Evolutionary conservation across 805 yeast genomes (phyloP), one percentile per base, ranked within the genome.

Genomic region (Spathaspora girioi): DNA sequence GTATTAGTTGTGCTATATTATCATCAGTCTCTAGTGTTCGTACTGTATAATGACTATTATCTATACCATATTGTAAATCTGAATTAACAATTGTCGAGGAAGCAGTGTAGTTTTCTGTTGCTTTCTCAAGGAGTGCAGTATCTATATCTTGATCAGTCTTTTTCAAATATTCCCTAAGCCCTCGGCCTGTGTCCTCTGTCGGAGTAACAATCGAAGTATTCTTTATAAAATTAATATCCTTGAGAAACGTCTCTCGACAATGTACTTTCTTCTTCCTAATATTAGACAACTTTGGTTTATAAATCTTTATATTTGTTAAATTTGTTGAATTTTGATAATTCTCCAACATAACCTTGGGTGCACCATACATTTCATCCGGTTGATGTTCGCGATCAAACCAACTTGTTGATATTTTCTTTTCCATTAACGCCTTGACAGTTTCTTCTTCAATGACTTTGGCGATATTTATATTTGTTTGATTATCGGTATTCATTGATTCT

Each of bases 381-480:
- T 60, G 60, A 2, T 57, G 61, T 3, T 62, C 66, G 12, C 76
- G 64, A 48, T 71, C 73, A 77, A 86, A 84, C 96, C 94, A 88
- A 60, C 86, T 82, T 3, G 87, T 81, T 47, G 80, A 70, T 14
- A 87, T 74, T 51, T 75, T 72, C 7, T 89, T 89, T 38, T 81
- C 78, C 15, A 75, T 70, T 50, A 88, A 65, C 57, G 83, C 89
- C 27, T 77, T 66, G 7, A 86, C 66, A 3, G 86, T 59, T 59
- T 85, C 89, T 49, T 83, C 85, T 60, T 82, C 79, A 42, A 88
- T 83, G 2, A 81, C 82, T 52, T 80, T 78, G 18, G 90, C 86
- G 38, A 85, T 77, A 50, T 75, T 76, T 18, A 70, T 53, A 4
- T 75, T 77, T 2, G 80, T 77, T 42, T 71, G 61, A 41, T 76